Conservation (phyloP, 108 stramenopile genomes). For the Pseudonitzschia pungens region DNA sequence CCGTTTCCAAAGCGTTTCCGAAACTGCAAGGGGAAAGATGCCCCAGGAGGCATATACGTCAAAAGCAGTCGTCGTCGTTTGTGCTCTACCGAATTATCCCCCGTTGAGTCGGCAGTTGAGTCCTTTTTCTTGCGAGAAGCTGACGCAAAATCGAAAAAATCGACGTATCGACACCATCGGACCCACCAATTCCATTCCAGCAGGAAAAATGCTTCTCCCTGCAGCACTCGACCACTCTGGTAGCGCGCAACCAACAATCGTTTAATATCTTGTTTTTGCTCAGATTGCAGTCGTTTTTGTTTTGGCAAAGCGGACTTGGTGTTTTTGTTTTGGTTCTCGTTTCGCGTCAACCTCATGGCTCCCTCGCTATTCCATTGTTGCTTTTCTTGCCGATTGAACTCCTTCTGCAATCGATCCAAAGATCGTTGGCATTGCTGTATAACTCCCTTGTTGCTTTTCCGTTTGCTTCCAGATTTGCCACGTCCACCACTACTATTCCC, state of each 20-base stretch:
- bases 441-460: not conserved
- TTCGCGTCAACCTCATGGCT: not conserved
- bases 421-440: not conserved
- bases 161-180: conserved; percentile 63
- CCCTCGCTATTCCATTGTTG: not conserved
- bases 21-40: conserved; percentile 15
- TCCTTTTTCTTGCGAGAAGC: not conserved
- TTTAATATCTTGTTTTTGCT: conserved; percentile 35
- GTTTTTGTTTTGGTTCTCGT: not conserved
- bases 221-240: conserved; percentile 10
- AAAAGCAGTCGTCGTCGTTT: conserved; percentile 25
- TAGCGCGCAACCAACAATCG: conserved; percentile 36
- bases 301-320: not conserved
- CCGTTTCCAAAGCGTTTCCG: conserved; percentile 14
- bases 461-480: not conserved
- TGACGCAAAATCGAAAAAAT: conserved; percentile 41
- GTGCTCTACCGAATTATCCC: not conserved
- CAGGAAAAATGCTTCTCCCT: conserved; percentile 73
- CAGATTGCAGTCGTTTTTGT: not conserved
- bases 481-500: too few relatives aligned
- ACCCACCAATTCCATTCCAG: conserved; percentile 80
- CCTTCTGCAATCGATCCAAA: conserved; percentile 13
- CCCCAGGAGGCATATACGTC: conserved; percentile 28
- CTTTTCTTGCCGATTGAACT: conserved; percentile 1
- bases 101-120: not conserved